Conservation (phyloP, 2,329 filamentous ascomycete species). For the Colletotrichum zoysiae region DNA sequence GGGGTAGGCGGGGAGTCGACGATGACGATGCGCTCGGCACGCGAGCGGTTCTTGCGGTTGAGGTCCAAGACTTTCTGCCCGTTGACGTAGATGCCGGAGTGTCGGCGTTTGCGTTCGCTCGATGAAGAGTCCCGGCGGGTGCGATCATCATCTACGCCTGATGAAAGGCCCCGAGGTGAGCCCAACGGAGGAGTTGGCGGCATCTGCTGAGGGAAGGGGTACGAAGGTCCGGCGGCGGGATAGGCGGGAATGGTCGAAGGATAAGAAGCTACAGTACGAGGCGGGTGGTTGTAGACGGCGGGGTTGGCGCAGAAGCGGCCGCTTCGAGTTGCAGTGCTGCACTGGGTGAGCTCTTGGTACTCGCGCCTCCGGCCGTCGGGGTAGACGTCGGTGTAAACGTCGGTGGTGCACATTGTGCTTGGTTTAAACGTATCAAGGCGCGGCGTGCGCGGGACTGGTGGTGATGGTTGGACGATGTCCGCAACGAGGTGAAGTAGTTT, state of each 20-base stretch:
- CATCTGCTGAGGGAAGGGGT: conserved; percentile 49
- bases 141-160: conserved; percentile 54
- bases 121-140: conserved; percentile 51
- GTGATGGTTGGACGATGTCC: conserved; percentile 24
- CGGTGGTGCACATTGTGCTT: conserved; percentile 64
- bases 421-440: conserved; percentile 36
- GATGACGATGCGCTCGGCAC: conserved; percentile 59
- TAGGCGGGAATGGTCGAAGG: conserved; percentile 20
- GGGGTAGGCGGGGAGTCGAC: conserved; percentile 60
- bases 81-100: conserved; percentile 54
- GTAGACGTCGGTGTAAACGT: conserved; percentile 61
- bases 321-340: conserved; percentile 54
- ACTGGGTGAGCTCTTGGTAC: conserved; percentile 53
- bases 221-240: conserved; percentile 48
- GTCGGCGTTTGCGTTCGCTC: conserved; percentile 48
- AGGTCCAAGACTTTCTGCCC: conserved; percentile 53
- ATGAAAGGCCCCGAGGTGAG: conserved; percentile 49
- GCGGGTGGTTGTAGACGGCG: conserved; percentile 57
- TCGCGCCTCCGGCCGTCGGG: conserved; percentile 57
- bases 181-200: conserved; percentile 55
- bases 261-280: conserved; percentile 51
- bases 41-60: conserved; percentile 50
- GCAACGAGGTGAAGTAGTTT: conserved; percentile 33
- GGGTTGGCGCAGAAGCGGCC: conserved; percentile 58
- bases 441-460: conserved; percentile 31